These are phyloP conservation scores for Tylopilus rubrobrunneus DNA, from an alignment of 768 basidiomycete genomes.

Conservation along the genomic window DNA sequence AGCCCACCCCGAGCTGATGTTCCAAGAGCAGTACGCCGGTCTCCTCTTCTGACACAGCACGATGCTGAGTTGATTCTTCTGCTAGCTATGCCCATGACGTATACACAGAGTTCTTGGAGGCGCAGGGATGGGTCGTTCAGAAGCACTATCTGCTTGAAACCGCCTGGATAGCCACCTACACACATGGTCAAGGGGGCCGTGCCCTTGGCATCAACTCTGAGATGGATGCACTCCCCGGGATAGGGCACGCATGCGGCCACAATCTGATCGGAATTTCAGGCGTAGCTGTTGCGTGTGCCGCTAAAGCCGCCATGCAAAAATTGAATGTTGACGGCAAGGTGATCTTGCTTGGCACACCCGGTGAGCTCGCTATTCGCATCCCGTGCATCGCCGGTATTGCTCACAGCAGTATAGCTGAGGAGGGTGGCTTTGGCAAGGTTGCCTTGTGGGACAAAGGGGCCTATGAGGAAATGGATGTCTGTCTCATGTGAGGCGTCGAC, in stretches of 20 bases:
- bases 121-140: slow-evolving; percentile 62
- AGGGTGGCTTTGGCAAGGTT: slow-evolving; percentile 73
- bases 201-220: slow-evolving; percentile 80
- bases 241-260: slow-evolving; percentile 77
- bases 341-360: slow-evolving; percentile 76
- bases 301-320: slow-evolving; percentile 57
- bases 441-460: slow-evolving; percentile 62
- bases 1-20: slow-evolving; percentile 74
- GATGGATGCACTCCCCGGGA: slow-evolving; percentile 58
- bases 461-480: slow-evolving; percentile 71
- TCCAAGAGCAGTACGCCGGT: slow-evolving; percentile 55
- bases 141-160: slow-evolving; percentile 62
- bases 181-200: slow-evolving; percentile 27
- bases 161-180: slow-evolving; percentile 69
- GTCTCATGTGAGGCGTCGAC: slow-evolving; percentile 54
- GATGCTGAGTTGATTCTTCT: neutral
- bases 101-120: slow-evolving; percentile 62
- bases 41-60: neutral
- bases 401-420: slow-evolving; percentile 21
- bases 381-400: too few species aligned
- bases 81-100: slow-evolving; percentile 67
- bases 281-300: slow-evolving; percentile 65
- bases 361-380: slow-evolving; percentile 42
- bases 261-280: slow-evolving; percentile 76
- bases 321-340: slow-evolving; percentile 64